Evolutionary conservation across 2,329 filamentous ascomycete species (phyloP).

Genomic region (Cercospora zeae-maydis): DNA sequence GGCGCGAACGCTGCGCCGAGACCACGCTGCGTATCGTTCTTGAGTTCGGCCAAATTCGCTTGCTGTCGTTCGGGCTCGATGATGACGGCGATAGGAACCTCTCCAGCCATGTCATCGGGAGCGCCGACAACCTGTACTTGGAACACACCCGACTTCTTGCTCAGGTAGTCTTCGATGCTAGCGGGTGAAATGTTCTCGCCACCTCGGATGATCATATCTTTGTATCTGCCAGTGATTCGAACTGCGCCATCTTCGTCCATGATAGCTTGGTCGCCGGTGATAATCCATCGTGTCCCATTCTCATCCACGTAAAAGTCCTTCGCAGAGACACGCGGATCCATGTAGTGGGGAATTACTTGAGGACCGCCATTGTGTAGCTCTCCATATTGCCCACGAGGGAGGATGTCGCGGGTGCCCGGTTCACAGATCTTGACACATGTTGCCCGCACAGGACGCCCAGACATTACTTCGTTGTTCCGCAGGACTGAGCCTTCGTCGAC

Average conservation of each 20-base stretch:
- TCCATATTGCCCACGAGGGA: slow-evolving; percentile 32
- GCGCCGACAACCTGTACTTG: slow-evolving; percentile 45
- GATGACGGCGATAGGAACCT: slow-evolving; percentile 49
- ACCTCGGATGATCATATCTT: slow-evolving; percentile 47
- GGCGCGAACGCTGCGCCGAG: slow-evolving; percentile 43
- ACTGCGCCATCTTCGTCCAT: slow-evolving; percentile 46
- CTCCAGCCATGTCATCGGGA: slow-evolving; percentile 46
- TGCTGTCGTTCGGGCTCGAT: slow-evolving; percentile 36
- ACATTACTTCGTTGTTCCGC: slow-evolving; percentile 40
- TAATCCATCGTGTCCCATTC: slow-evolving; percentile 55
- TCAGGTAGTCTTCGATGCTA: slow-evolving; percentile 38
- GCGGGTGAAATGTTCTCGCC: slow-evolving; percentile 62
- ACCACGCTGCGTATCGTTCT: slow-evolving; percentile 37
- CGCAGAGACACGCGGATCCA: slow-evolving; percentile 30
- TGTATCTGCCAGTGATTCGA: slow-evolving; percentile 38
- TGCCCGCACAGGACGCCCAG: slow-evolving; percentile 44
- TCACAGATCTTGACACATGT: slow-evolving; percentile 37
- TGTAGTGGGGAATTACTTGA: slow-evolving; percentile 32
- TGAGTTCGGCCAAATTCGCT: slow-evolving; percentile 33
- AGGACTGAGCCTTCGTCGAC: slow-evolving; percentile 32
- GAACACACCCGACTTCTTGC: slow-evolving; percentile 36
- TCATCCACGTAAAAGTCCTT: slow-evolving; percentile 35
- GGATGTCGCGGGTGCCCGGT: slow-evolving; percentile 26
- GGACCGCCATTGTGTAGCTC: slow-evolving; percentile 35
- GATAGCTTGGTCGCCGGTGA: slow-evolving; percentile 59